Conservation (phyloP, 2,329 filamentous ascomycete species). For the Juglanconis oblonga region DNA sequence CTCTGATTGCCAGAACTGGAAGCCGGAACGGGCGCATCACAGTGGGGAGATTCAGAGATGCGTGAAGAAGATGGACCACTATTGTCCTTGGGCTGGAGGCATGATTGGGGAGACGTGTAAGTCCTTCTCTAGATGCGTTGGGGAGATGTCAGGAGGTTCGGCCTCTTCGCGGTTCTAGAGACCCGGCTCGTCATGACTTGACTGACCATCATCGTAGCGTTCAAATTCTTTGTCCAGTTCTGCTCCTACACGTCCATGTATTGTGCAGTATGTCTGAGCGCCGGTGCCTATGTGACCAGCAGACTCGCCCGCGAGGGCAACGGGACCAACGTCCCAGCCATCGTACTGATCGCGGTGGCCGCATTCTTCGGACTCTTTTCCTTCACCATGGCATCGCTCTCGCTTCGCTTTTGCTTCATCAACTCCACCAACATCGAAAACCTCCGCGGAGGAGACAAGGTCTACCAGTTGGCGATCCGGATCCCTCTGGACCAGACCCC, state of each 20-base stretch:
- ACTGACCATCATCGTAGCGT: constrained; percentile 46
- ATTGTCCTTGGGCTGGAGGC: constrained; percentile 95
- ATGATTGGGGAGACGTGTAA: constrained; percentile 77
- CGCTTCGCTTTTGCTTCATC: constrained; percentile 63
- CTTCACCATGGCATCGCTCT: constrained; percentile 71
- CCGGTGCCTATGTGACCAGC: constrained; percentile 62
- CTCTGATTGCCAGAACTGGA: constrained; percentile 79
- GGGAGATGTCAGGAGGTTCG: not conserved
- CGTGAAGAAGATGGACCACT: constrained; percentile 89
- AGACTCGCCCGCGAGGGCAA: constrained; percentile 44
- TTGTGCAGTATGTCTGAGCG: constrained; percentile 61
- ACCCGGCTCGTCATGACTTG: not conserved
- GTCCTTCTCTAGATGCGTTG: constrained; percentile 24
- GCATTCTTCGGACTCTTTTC: constrained; percentile 80
- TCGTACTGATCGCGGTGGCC: constrained; percentile 64
- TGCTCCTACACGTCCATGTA: constrained; percentile 69
- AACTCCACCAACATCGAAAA: constrained; percentile 87
- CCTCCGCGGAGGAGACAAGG: constrained; percentile 57
- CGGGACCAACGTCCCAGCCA: constrained; percentile 55
- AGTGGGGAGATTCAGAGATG: constrained; percentile 79
- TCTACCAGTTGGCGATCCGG: constrained; percentile 72
- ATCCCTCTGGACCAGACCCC: constrained; percentile 46
- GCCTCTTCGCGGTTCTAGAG: not conserved
- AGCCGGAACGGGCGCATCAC: constrained; percentile 84
- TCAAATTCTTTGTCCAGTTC: constrained; percentile 94